Evolutionary conservation across 352 stramenopile species (phyloP).

Genomic region (Poterioochromonas sp.): DNA sequence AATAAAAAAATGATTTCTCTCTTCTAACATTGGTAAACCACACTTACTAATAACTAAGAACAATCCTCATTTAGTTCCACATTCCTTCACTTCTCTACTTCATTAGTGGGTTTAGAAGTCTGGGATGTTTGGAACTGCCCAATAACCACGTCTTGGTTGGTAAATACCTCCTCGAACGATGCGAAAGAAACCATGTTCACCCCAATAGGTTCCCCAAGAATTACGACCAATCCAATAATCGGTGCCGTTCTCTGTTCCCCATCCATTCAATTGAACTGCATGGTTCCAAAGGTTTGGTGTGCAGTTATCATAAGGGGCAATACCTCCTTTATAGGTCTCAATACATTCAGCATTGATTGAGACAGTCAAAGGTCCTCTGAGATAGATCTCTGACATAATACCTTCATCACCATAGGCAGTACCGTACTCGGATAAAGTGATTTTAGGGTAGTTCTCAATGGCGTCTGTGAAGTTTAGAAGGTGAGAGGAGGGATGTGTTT

Average conservation of each 20-base stretch:
- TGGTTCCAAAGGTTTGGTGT: background rate
- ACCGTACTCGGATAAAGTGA: slow-evolving; percentile 73
- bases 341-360: slow-evolving; percentile 60
- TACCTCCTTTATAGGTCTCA: background rate
- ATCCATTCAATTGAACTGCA: background rate
- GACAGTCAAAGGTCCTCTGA: slow-evolving; percentile 75
- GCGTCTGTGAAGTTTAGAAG: slow-evolving; percentile 39
- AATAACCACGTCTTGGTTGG: background rate
- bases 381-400: slow-evolving; percentile 82
- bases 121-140: background rate
- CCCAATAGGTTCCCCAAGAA: slow-evolving; percentile 4
- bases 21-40: too few relatives aligned
- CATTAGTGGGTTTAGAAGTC: background rate
- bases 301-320: background rate
- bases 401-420: slow-evolving; percentile 63
- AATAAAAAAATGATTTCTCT: too few relatives aligned
- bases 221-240: slow-evolving; percentile 23
- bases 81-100: too few relatives aligned
- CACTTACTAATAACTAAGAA: too few relatives aligned
- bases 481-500: background rate
- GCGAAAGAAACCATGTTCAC: slow-evolving; percentile 12
- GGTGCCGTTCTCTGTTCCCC: background rate
- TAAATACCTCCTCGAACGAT: background rate
- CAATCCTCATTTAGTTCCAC: too few relatives aligned
- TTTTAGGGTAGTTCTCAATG: slow-evolving; percentile 68